Base-by-base conservation (phyloP, 495 filamentous ascomycete species). In the Penicillium mononematosum region DNA sequence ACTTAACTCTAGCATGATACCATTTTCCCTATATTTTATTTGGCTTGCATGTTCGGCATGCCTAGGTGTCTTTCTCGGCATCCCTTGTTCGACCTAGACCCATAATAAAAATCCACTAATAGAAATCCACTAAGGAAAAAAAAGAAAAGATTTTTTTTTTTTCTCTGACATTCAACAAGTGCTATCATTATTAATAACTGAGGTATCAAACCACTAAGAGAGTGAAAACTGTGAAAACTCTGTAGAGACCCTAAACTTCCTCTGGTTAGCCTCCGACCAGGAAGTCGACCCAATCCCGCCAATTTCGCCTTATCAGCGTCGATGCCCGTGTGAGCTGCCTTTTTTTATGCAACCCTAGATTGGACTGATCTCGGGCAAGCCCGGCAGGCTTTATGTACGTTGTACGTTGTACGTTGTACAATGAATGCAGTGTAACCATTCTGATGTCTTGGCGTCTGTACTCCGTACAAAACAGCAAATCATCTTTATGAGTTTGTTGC, bases 21-120 rank as follows among this genome's bases (percentile, higher is more conserved):
- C 24, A 0, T 12, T 31, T 24, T 4, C n/a, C n/a, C 14, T 42
- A 10, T 48, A n/a, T 7, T 20, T 20, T 44, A 27, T 45, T 54
- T 11, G 16, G 22, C 16, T 12, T 20, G 20, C 25, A 46, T 54
- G 52, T 55, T 46, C 24, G 41, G 25, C 36, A 20, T 22, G 36
- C 27, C 27, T 29, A 6, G 24, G 1, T 5, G 39, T 27, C 38
- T 55, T n/a, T 55, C 51, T 34, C 44, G 54, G 31, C 32, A 56
- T 48, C 55, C 41, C 41, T 55, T 31, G 53, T 43, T 29, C 62
- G 58, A 38, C 46, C 4, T 50, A 17, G 60, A 50, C 66, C 66
- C 62, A 62, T 60, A 58, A 36, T 25, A 20, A 20, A 60, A 62
- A 55, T 42, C 17, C 7, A 38, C 44, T 53, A 36, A 47, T 25